These are phyloP conservation scores for Forsythia suspensa DNA, from an alignment of 257 asterid species.

Conservation along the genomic window DNA sequence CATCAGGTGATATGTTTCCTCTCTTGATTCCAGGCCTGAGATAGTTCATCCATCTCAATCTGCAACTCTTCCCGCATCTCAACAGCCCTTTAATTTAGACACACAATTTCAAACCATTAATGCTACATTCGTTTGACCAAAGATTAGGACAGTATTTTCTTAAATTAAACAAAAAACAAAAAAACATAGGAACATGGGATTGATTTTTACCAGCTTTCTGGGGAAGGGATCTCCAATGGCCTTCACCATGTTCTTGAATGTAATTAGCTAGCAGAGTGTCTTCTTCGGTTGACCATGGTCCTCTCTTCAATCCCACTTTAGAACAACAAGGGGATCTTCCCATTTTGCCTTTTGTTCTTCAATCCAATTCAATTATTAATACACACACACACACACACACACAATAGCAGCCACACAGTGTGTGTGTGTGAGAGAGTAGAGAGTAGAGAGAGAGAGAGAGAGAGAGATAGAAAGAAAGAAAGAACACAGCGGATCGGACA, in stretches of 20 bases:
- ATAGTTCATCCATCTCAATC: slow-evolving; percentile 36
- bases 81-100: slow-evolving; percentile 8
- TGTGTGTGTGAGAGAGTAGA: not conserved
- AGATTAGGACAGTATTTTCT: too few relatives aligned
- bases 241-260: slow-evolving; percentile 33
- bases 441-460: not conserved
- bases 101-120: not conserved
- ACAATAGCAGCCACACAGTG: not conserved
- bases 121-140: not conserved
- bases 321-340: slow-evolving; percentile 38
- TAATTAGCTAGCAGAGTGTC: slow-evolving; percentile 23
- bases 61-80: slow-evolving; percentile 34
- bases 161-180: not conserved
- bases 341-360: slow-evolving; percentile 9
- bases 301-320: slow-evolving; percentile 25
- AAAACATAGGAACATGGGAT: not conserved
- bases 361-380: not conserved
- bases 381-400: too few relatives aligned
- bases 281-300: slow-evolving; percentile 31
- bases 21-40: slow-evolving; percentile 31
- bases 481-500: not conserved
- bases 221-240: slow-evolving; percentile 32
- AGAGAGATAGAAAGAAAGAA: not conserved
- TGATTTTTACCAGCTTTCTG: slow-evolving; percentile 32
- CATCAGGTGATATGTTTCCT: slow-evolving; percentile 28